phyloP scores from a whole-genome alignment of 352 stramenopile species.

The Globisporangium emineosum region DNA sequence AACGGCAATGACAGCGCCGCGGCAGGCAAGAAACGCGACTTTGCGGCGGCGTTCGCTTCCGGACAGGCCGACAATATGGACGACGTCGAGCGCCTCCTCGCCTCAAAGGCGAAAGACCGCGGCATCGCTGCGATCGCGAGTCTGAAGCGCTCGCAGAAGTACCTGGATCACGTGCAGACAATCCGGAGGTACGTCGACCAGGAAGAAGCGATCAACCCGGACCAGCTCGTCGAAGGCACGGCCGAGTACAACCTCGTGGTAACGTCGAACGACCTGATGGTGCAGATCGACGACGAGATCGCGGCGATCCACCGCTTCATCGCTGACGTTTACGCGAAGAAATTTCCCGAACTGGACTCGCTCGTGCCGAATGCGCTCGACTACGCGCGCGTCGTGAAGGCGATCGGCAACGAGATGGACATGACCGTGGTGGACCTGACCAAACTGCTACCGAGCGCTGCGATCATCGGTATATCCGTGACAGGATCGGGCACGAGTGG shows the following conservation, averaged over 20 bases:
- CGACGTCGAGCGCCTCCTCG: constrained; percentile 38
- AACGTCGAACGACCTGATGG: constrained; percentile 91
- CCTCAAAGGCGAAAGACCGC: constrained; percentile 41
- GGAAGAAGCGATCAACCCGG: constrained; percentile 25
- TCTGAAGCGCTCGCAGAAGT: constrained; percentile 74
- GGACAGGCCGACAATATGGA: constrained; percentile 21
- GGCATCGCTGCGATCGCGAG: constrained; percentile 57
- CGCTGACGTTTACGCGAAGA: constrained; percentile 87
- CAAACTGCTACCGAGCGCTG: constrained; percentile 87
- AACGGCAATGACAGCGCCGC: constrained; percentile 9
- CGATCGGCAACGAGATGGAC: constrained; percentile 93
- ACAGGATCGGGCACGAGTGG: constrained; percentile 90
- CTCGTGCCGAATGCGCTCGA: constrained; percentile 90
- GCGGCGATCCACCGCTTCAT: constrained; percentile 89
- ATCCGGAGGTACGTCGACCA: constrained; percentile 55
- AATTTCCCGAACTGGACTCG: constrained; percentile 95
- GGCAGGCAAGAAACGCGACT: constrained; percentile 19
- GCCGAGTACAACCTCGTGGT: constrained; percentile 83
- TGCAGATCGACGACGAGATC: constrained; percentile 94
- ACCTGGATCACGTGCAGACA: constrained; percentile 64
- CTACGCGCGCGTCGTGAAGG: constrained; percentile 91
- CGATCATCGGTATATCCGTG: constrained; percentile 95
- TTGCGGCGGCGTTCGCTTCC: constrained; percentile 21
- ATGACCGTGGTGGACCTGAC: constrained; percentile 90
- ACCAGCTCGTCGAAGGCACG: constrained; percentile 56